Conservation (phyloP, 2,329 filamentous ascomycete species). For the Paraconiothyrium sp. region DNA sequence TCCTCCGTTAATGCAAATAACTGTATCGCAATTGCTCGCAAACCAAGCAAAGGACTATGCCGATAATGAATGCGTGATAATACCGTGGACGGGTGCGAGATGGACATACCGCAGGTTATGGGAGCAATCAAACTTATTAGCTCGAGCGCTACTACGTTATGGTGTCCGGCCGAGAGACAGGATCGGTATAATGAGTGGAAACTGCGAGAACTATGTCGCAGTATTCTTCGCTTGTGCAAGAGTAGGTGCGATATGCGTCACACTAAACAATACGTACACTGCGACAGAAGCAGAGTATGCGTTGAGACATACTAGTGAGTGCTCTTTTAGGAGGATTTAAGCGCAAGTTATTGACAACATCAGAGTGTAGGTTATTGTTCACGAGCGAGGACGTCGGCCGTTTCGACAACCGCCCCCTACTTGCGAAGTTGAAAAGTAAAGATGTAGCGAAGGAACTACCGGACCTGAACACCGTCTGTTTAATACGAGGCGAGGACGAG, state of each 20-base stretch:
- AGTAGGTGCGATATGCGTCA: conserved; percentile 67
- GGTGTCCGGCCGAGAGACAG: conserved; percentile 75
- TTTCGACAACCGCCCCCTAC: conserved; percentile 69
- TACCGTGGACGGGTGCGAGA: conserved; percentile 78
- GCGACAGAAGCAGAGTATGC: conserved; percentile 76
- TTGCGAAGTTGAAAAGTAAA: conserved; percentile 51
- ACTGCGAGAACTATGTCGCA: conserved; percentile 67
- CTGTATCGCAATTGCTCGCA: conserved; percentile 76
- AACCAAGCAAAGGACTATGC: conserved; percentile 74
- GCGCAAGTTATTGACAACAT: conserved; percentile 8
- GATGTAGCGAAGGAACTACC: conserved; percentile 32
- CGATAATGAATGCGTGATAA: conserved; percentile 73
- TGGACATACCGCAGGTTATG: conserved; percentile 68
- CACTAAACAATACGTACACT: conserved; percentile 85
- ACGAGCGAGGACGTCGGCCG: conserved; percentile 75
- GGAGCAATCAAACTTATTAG: conserved; percentile 51
- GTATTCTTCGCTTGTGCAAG: conserved; percentile 76
- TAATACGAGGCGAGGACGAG: conserved; percentile 46
- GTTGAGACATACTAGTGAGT: conserved; percentile 72
- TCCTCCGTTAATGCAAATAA: conserved; percentile 75
- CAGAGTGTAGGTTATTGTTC: conserved; percentile 77
- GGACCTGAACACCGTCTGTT: conserved; percentile 42
- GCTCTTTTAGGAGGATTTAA: not conserved
- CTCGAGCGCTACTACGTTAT: conserved; percentile 65
- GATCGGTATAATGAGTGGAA: conserved; percentile 76